Percentiles rank a stretch among this genome's conserved stretches.
Conservation (phyloP, 2,329 filamentous ascomycete genomes). For the Penicillium expansum region DNA sequence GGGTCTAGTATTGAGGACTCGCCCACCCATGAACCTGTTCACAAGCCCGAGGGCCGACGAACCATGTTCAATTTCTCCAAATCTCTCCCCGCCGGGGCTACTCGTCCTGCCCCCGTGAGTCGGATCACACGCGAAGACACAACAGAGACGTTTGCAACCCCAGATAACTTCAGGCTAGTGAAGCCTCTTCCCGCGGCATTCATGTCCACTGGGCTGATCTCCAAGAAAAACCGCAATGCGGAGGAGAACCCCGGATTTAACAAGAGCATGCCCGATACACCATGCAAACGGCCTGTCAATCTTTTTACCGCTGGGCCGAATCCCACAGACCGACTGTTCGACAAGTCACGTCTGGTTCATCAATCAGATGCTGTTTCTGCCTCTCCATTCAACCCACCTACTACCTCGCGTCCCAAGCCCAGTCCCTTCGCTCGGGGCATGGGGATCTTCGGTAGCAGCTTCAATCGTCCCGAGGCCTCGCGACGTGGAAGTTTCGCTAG, state of each 20-base stretch:
- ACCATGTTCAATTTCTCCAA: conserved; percentile 64
- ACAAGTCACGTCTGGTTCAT: conserved; percentile 61
- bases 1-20: conserved; percentile 76
- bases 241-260: conserved; percentile 60
- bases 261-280: conserved; percentile 85
- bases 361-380: conserved; percentile 76
- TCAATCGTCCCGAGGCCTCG: conserved; percentile 49
- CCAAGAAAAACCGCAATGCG: conserved; percentile 84
- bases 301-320: conserved; percentile 64
- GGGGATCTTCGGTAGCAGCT: conserved; percentile 60
- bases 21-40: conserved; percentile 60
- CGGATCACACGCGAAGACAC: conserved; percentile 51
- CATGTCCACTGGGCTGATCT: conserved; percentile 90
- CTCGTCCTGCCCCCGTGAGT: conserved; percentile 47
- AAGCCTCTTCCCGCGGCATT: conserved; percentile 80
- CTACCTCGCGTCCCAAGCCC: conserved; percentile 59
- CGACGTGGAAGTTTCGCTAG: conserved; percentile 73
- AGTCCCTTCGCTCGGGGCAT: conserved; percentile 65
- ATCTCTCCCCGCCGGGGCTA: conserved; percentile 68
- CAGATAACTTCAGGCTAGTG: conserved; percentile 70
- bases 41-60: conserved; percentile 55
- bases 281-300: conserved; percentile 81
- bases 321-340: conserved; percentile 58
- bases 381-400: conserved; percentile 71
- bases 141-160: conserved; percentile 65